phyloP scores from a whole-genome alignment of 2,329 filamentous ascomycete species.

The Colletotrichum tanaceti region DNA sequence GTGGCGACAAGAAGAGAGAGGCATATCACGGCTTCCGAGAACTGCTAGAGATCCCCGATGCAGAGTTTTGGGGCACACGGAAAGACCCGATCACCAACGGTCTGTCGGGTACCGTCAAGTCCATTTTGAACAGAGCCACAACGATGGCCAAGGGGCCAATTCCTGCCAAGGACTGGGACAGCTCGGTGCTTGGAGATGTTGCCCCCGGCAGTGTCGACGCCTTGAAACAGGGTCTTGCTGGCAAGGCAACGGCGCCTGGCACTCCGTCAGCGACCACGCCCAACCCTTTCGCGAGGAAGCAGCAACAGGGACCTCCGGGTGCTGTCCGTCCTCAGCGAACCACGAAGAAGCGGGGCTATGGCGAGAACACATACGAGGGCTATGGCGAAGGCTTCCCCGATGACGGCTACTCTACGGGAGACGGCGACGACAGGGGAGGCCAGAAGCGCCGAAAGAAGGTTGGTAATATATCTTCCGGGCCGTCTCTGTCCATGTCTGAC shows the following conservation, averaged over 20 bases:
- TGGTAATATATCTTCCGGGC: constrained; percentile 43
- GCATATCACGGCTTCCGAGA: constrained; percentile 64
- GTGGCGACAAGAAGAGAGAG: constrained; percentile 60
- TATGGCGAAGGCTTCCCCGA: constrained; percentile 79
- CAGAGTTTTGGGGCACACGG: constrained; percentile 40
- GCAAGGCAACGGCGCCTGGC: constrained; percentile 63
- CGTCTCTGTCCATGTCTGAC: constrained; percentile 53
- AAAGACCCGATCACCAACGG: constrained; percentile 67
- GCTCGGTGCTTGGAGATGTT: constrained; percentile 68
- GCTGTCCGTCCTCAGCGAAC: constrained; percentile 69
- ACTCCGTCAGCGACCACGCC: constrained; percentile 58
- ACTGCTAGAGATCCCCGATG: constrained; percentile 62
- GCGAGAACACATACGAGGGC: constrained; percentile 79
- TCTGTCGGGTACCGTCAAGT: constrained; percentile 57
- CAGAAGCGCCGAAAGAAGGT: constrained; percentile 76
- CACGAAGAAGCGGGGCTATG: constrained; percentile 80
- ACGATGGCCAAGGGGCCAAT: constrained; percentile 69
- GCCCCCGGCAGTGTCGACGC: constrained; percentile 55
- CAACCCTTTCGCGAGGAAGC: constrained; percentile 40
- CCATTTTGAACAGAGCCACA: constrained; percentile 62
- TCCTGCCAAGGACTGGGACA: constrained; percentile 67
- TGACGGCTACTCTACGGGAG: constrained; percentile 79
- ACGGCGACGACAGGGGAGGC: constrained; percentile 70
- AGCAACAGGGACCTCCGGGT: constrained; percentile 33
- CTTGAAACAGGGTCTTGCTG: constrained; percentile 55